These are phyloP conservation scores for Termitomyces sp. DNA, from an alignment of 768 basidiomycete species.

Conservation along the genomic window DNA sequence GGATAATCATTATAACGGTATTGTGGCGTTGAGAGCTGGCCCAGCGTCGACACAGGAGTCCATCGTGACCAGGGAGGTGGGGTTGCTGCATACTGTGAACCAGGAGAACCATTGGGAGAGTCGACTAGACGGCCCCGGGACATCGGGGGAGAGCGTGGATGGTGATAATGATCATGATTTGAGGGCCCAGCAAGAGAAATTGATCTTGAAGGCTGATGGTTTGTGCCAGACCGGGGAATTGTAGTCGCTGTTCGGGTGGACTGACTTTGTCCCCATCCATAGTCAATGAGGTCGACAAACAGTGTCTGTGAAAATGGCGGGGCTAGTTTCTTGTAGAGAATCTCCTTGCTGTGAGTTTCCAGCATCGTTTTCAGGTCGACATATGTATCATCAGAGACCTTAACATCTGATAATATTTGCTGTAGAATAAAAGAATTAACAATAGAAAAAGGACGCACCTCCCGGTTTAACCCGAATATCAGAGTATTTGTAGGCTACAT, in stretches of 20 bases:
- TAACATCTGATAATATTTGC: constrained; percentile 22
- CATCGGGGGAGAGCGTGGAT: constrained; percentile 13
- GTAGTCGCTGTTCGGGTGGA: constrained; percentile 18
- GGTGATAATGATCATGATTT: constrained; percentile 10
- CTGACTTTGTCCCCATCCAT: constrained; percentile 50
- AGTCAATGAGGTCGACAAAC: constrained; percentile 68
- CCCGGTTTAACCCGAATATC: constrained; percentile 69
- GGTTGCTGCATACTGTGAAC: constrained; percentile 19
- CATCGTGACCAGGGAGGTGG: constrained; percentile 45
- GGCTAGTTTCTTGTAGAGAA: constrained; percentile 63
- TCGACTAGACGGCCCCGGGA: constrained; percentile 11
- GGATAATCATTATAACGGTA: constrained; percentile 28
- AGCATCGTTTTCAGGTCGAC: constrained; percentile 72
- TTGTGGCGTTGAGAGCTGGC: constrained; percentile 38
- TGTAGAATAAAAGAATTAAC: constrained; percentile 4
- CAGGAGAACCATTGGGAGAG: constrained; percentile 9
- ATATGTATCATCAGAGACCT: constrained; percentile 47
- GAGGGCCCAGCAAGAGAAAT: constrained; percentile 11
- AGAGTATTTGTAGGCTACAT: constrained; percentile 62
- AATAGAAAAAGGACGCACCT: constrained; percentile 30
- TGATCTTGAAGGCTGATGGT: constrained; percentile 16
- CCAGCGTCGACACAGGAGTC: constrained; percentile 40
- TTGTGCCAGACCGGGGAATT: constrained; percentile 15
- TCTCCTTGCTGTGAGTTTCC: constrained; percentile 64
- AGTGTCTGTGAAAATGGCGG: constrained; percentile 61